phyloP scores from a whole-genome alignment of 495 filamentous ascomycete species.

The Penicillium coprophilum region DNA sequence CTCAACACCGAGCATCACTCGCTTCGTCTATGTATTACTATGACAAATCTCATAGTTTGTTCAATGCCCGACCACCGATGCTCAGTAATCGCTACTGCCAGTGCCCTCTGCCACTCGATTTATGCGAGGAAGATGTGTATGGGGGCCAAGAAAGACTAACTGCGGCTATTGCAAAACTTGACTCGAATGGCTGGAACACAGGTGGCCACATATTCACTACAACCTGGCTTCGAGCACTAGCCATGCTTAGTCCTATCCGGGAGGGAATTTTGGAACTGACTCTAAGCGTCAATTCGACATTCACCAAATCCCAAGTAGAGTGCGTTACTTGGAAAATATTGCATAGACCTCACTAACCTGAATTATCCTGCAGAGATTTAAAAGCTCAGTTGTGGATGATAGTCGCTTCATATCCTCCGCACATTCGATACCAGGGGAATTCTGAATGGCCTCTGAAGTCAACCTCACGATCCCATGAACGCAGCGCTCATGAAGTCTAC shows the following conservation, averaged over 20 bases:
- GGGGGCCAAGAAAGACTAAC: not conserved
- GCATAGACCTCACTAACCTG: not conserved
- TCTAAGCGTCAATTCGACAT: not conserved
- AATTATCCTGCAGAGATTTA: not conserved
- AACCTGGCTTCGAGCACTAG: not conserved
- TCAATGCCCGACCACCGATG: not conserved
- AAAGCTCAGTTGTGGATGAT: not conserved
- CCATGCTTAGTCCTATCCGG: not conserved
- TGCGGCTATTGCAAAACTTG: not conserved
- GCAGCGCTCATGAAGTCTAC: not conserved
- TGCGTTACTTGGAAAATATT: not conserved
- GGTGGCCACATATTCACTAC: not conserved
- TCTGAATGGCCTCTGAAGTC: not conserved
- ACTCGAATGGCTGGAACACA: not conserved
- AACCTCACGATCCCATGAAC: not conserved
- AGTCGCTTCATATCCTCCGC: not conserved
- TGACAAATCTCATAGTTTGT: not conserved
- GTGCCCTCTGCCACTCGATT: not conserved
- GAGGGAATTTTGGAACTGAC: not conserved
- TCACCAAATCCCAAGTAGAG: not conserved
- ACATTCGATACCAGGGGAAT: not conserved
- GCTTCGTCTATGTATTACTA: not conserved
- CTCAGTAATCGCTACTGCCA: not conserved
- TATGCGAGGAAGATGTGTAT: not conserved
- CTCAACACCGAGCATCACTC: not conserved